Evolutionary conservation across 2,329 filamentous ascomycete genomes (phyloP).

Genomic region (Lomentospora prolificans): DNA sequence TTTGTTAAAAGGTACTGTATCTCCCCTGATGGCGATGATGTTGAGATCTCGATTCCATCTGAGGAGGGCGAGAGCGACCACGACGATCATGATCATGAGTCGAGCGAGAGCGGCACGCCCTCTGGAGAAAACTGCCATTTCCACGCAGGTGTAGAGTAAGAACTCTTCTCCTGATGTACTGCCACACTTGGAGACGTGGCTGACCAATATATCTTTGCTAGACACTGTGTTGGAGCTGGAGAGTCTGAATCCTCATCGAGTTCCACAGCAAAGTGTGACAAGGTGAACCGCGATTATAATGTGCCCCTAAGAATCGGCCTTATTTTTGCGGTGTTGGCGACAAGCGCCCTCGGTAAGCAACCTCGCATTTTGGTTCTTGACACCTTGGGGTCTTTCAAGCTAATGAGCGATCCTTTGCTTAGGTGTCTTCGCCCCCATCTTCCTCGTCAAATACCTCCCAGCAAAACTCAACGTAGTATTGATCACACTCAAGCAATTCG

Average conservation of each 20-base stretch:
- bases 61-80: constrained; percentile 24
- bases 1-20: constrained; percentile 46
- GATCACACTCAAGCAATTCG: constrained; percentile 61
- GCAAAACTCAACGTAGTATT: constrained; percentile 40
- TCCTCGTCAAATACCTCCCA: constrained; percentile 49
- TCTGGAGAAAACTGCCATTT: constrained; percentile 51
- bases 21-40: constrained; percentile 48
- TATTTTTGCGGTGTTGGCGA: constrained; percentile 60
- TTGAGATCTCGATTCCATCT: constrained; percentile 30
- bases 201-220: no score
- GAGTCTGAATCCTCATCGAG: constrained; percentile 24
- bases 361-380: neutral
- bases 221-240: constrained; percentile 46
- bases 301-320: constrained; percentile 59
- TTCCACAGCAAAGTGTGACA: constrained; percentile 32
- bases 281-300: constrained; percentile 48
- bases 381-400: neutral
- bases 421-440: constrained; percentile 56
- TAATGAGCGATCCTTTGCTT: constrained; percentile 8
- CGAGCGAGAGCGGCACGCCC: constrained; percentile 9
- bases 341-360: constrained; percentile 50
- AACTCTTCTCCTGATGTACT: constrained; percentile 13
- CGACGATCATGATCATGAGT: constrained; percentile 14
- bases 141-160: constrained; percentile 66
- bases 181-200: no score